Evolutionary conservation across 2,329 filamentous ascomycete genomes (phyloP), one percentile per base, ranked within the genome.

Genomic region (Ophiostoma angusticollis): DNA sequence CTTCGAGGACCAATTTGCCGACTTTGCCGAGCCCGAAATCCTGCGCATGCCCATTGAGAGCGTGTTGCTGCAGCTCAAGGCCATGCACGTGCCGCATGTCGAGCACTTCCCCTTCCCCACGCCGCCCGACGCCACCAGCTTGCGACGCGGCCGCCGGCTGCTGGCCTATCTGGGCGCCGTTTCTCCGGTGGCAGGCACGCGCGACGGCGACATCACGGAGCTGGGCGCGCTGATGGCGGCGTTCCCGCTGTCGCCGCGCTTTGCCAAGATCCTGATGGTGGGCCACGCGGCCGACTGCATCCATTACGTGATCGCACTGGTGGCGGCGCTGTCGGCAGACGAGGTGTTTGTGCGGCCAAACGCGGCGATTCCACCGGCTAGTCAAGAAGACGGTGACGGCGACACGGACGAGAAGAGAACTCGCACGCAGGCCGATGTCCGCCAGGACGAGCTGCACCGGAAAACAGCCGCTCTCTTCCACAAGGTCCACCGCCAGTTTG

Each of bases 71-170:
- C 87, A 95, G 57, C 74, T 98, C 50, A 98, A 96, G 64, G 78
- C 81, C 36, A 94, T 98, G 84, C 84, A 86, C 39, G 73, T 95
- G 23, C 82, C 89, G 44, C 79, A 87, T 41, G 81, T 98, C 7
- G 72, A 84, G 55, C 93, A 91, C 58, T 98, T 98, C 56, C 91
- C 93, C 1, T 98, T 96, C 56, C 91, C 91, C 4, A 96, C 89
- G 12, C 78, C 86, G 0, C 91, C 91, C 2, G 80, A 86, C 50
- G 71, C 78, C 12, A 67, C 77, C 38, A 84, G 78, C 46, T 67
- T 98, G 16, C 72, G 74, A 35, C 84, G 81, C 53, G 86, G 91
- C 1, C 91, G 98, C 61, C 85, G 80, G 52, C 68, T 95, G 7
- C 67, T 98, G 8, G 78, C 74, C 33, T 93, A 94, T 54, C 70